Evolutionary conservation across 805 yeast species (phyloP).

Genomic region (Teunomyces panamensis): DNA sequence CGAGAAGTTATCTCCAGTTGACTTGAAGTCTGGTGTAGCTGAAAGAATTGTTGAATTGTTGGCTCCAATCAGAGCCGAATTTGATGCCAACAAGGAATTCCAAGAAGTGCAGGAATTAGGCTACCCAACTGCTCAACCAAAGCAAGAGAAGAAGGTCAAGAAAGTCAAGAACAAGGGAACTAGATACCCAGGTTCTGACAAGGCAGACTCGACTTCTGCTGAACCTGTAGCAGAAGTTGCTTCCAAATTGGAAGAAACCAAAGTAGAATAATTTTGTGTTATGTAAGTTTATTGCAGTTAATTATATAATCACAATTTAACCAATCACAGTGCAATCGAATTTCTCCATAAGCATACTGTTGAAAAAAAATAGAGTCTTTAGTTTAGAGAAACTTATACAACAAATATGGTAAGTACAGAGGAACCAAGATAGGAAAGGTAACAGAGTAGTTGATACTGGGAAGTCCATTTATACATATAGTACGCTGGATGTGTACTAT

Average conservation of each 20-base stretch:
- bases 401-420: slow-evolving; percentile 1
- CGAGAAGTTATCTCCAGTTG: slow-evolving; percentile 85
- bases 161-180: slow-evolving; percentile 85
- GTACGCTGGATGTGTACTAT: too few species aligned
- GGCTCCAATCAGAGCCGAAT: slow-evolving; percentile 80
- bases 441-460: too few species aligned
- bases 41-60: slow-evolving; percentile 78
- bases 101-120: slow-evolving; percentile 74
- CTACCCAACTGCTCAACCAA: slow-evolving; percentile 71
- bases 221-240: slow-evolving; percentile 7
- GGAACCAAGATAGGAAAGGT: background rate
- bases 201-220: slow-evolving; percentile 17
- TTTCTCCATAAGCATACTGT: slow-evolving; percentile 2
- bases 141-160: slow-evolving; percentile 64
- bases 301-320: background rate
- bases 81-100: slow-evolving; percentile 60
- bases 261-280: slow-evolving; percentile 8
- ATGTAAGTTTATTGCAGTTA: background rate
- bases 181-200: slow-evolving; percentile 72
- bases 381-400: slow-evolving; percentile 1
- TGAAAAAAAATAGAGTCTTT: slow-evolving; percentile 1
- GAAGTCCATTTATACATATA: background rate
- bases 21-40: slow-evolving; percentile 87
- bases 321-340: slow-evolving; percentile 2
- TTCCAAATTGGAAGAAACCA: slow-evolving; percentile 8